These are phyloP conservation scores for Clavispora santaluciae DNA, from an alignment of 805 yeast species.

Conservation along the genomic window DNA sequence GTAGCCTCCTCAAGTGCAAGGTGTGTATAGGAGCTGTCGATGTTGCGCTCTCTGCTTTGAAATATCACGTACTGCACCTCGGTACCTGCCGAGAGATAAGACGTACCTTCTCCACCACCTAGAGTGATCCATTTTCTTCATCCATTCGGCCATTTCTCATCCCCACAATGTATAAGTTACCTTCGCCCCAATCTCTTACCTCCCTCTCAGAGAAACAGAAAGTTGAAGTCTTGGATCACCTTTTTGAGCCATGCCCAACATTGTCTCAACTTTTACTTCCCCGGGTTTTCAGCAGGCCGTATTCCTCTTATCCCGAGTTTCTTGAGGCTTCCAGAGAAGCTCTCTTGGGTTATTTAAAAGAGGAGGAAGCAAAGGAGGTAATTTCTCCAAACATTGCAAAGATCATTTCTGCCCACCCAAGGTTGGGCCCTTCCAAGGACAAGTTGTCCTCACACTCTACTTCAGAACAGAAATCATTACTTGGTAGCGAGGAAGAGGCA, in stretches of 20 bases:
- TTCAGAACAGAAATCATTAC: constrained; percentile 65
- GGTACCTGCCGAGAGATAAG: constrained; percentile 1
- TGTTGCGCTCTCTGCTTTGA: too few relatives aligned
- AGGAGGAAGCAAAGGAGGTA: constrained; percentile 18
- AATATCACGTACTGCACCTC: neutral
- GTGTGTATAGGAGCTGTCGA: too few relatives aligned
- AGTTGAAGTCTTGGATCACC: constrained; percentile 42
- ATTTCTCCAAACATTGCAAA: constrained; percentile 26
- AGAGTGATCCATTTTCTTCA: too few relatives aligned
- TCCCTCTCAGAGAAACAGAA: constrained; percentile 21
- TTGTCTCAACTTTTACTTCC: constrained; percentile 31
- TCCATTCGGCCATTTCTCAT: too few relatives aligned
- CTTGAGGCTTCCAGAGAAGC: constrained; percentile 42
- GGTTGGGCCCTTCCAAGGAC: constrained; percentile 62
- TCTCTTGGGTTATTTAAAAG: constrained; percentile 31
- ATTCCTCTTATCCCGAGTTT: constrained; percentile 26
- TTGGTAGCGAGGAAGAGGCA: constrained; percentile 46
- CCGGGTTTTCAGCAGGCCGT: constrained; percentile 19
- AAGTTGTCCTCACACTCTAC: constrained; percentile 61
- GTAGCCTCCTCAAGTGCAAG: too few relatives aligned
- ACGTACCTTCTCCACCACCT: neutral
- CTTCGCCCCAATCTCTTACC: constrained; percentile 6
- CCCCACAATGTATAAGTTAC: constrained; percentile 5
- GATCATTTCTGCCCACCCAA: constrained; percentile 88
- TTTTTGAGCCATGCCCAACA: constrained; percentile 64